These are phyloP conservation scores for Schoenoplectus triqueter DNA, from an alignment of 202 grass and related monocot genomes.

Conservation along the genomic window DNA sequence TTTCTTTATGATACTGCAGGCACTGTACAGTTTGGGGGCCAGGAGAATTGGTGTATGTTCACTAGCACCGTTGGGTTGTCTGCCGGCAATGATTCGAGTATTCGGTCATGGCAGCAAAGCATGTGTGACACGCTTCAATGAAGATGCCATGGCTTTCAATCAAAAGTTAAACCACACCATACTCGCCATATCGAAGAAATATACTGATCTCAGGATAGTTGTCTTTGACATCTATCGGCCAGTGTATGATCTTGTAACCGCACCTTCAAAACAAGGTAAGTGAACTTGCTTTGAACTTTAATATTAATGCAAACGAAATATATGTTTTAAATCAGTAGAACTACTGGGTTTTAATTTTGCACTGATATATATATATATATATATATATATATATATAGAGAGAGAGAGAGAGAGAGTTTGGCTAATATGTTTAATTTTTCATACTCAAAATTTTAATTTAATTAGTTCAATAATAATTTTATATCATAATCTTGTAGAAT, in stretches of 20 bases:
- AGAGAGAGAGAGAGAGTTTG: no score
- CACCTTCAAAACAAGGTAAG: slow-evolving; percentile 55
- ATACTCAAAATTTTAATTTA: no score
- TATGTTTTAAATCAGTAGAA: background rate
- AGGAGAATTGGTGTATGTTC: slow-evolving; percentile 70
- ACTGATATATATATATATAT: background rate
- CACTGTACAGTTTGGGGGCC: slow-evolving; percentile 63
- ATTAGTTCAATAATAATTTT: no score
- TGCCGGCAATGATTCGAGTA: slow-evolving; percentile 61
- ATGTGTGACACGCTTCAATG: slow-evolving; percentile 63
- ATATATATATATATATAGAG: no score
- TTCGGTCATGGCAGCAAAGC: slow-evolving; percentile 44
- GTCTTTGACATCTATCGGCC: slow-evolving; percentile 80
- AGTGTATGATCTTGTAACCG: slow-evolving; percentile 46
- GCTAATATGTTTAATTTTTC: no score
- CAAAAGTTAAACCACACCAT: slow-evolving; percentile 61
- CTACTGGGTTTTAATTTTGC: background rate
- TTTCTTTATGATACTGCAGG: slow-evolving; percentile 26
- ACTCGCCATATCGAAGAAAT: slow-evolving; percentile 38
- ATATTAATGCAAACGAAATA: background rate
- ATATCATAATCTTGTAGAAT: no score
- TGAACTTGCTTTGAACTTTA: no score
- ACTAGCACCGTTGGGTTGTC: slow-evolving; percentile 74
- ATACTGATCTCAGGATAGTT: slow-evolving; percentile 51
- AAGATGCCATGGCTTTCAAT: slow-evolving; percentile 68